Evolutionary conservation across 23 red algal genomes (phyloP).

Genomic region (Agarophyton chilense): DNA sequence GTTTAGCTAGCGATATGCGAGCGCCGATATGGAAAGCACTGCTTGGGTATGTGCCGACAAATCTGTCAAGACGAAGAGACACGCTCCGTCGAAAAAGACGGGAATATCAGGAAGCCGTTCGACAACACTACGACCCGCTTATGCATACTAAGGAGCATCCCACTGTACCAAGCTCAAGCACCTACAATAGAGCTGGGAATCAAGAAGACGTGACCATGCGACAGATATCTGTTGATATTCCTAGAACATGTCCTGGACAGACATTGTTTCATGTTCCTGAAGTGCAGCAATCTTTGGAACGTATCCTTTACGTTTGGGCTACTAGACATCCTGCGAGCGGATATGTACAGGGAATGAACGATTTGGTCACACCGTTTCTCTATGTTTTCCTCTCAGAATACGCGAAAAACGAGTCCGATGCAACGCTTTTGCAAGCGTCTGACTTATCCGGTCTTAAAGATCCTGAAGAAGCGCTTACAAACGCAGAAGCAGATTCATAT

Average conservation of each 20-base stretch:
- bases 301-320: slow-evolving; percentile 93
- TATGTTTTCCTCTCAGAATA: slow-evolving; percentile 87
- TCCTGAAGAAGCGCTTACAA: slow-evolving; percentile 42
- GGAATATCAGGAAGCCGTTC: slow-evolving; percentile 78
- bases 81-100: slow-evolving; percentile 59
- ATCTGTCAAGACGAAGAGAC: slow-evolving; percentile 44
- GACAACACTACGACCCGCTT: slow-evolving; percentile 50
- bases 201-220: slow-evolving; percentile 72
- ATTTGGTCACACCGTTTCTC: slow-evolving; percentile 91
- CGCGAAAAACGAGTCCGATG: slow-evolving; percentile 3
- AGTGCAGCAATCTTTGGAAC: slow-evolving; percentile 76
- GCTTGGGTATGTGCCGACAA: slow-evolving; percentile 80
- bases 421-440: slow-evolving; percentile 10
- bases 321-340: slow-evolving; percentile 92
- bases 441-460: slow-evolving; percentile 30
- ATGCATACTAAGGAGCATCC: background rate
- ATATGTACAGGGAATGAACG: slow-evolving; percentile 98
- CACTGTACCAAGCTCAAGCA: slow-evolving; percentile 20
- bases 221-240: slow-evolving; percentile 93
- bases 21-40: slow-evolving; percentile 82
- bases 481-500: slow-evolving; percentile 95
- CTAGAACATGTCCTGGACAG: slow-evolving; percentile 78
- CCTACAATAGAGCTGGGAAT: slow-evolving; percentile 44
- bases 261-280: slow-evolving; percentile 80
- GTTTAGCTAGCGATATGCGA: slow-evolving; percentile 54